Conservation (phyloP, 2,329 filamentous ascomycete species). For the Fusarium stilboides region DNA sequence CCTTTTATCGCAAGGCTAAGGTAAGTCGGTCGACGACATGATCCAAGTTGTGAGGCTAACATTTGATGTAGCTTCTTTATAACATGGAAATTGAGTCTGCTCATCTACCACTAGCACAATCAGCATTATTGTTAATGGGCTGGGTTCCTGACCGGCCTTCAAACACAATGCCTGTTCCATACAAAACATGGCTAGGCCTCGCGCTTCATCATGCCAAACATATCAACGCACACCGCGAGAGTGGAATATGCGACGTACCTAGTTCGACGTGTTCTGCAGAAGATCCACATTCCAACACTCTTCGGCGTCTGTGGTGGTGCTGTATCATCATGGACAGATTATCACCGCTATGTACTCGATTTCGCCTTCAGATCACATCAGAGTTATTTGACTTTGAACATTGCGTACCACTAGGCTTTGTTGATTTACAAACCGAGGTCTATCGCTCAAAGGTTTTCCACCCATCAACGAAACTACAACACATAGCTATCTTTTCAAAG, state of each 20-base stretch:
- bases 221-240: background rate
- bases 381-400: background rate
- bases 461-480: background rate
- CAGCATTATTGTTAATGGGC: background rate
- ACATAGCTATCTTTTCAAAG: background rate
- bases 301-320: slow-evolving; percentile 8
- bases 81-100: background rate
- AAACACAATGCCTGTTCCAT: background rate
- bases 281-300: background rate
- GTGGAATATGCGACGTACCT: background rate
- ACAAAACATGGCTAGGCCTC: background rate
- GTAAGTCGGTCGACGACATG: background rate
- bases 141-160: background rate
- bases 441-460: background rate
- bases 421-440: background rate
- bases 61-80: background rate
- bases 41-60: background rate
- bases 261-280: background rate
- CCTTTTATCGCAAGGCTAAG: slow-evolving; percentile 9
- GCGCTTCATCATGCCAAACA: background rate
- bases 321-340: slow-evolving; percentile 9
- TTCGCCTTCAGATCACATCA: background rate
- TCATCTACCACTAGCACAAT: background rate
- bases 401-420: background rate
- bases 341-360: slow-evolving; percentile 2